Evolutionary conservation across 495 filamentous ascomycete species (phyloP), one percentile per base, ranked within the genome.

Genomic region (Parathielavia appendiculata): DNA sequence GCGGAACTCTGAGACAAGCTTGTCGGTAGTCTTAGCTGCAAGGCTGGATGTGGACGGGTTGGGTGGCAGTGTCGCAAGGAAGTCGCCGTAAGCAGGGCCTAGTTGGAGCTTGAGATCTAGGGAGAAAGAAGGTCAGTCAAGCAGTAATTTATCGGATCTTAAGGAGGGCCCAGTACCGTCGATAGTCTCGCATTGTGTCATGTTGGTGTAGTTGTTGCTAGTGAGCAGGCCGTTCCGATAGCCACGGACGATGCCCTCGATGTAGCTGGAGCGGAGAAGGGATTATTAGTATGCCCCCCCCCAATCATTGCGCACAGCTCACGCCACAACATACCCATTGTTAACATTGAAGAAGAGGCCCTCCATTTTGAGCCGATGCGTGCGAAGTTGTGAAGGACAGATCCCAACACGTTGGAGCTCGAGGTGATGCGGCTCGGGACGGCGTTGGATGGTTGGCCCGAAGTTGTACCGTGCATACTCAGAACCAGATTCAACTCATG

Each of bases 171-270:
- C 16, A 34, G 59, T 79, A 92, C 93, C 93, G 76, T 98, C 93
- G 64, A 98, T 92, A 49, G 86, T 95, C 75, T 98, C 93, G 85
- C 93, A 99, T 84, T 99, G 93, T 60, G 85, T 93, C 72, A 99
- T 79, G 80, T 97, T 97, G 73, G 78, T 83, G 77, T 99, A 99
- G 80, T 92, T 93, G 73, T 89, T 83, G 74, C 86, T 74, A 56
- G 86, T 97, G 65, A 99, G 82, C 61, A 99, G 87, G 65, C 83
- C 83, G 74, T 99, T 97, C 69, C 92, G 88, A 78, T 97, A 97
- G 52, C 93, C 95, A 64, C 95, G 87, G 60, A 97, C 90, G 71
- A 98, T 87, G 72, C 93, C 93, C 73, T 98, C 93, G 70, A 97
- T 86, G 74, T 92, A 97, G 71, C 90, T 95, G 58, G 51, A 13